Conservation (phyloP, 164 flowering plant species). For the Chloranthus sessilifolius region DNA sequence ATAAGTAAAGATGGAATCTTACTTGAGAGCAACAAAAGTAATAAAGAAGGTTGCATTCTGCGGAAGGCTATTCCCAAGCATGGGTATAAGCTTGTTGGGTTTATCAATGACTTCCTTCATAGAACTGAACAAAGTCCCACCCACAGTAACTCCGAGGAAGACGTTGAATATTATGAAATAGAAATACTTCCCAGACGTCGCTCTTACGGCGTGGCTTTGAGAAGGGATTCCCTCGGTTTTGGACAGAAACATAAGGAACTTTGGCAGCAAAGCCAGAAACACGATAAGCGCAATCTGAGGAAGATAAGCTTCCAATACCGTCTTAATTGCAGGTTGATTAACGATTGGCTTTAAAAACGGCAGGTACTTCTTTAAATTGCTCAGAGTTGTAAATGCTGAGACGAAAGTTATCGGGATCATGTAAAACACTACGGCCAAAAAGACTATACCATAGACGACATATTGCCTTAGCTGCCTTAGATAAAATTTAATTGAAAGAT, state of each 20-base stretch:
- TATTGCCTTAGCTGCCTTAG: constrained; percentile 56
- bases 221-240: constrained; percentile 86
- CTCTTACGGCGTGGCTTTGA: constrained; percentile 66
- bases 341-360: constrained; percentile 72
- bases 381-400: constrained; percentile 84
- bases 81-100: constrained; percentile 23
- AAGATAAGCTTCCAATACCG: constrained; percentile 81
- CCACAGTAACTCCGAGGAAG: constrained; percentile 84
- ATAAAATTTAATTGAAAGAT: constrained; percentile 54
- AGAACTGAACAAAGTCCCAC: constrained; percentile 53
- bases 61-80: constrained; percentile 67
- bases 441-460: constrained; percentile 57
- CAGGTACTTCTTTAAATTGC: constrained; percentile 56
- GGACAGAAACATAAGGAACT: constrained; percentile 64
- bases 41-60: constrained; percentile 85
- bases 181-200: constrained; percentile 92
- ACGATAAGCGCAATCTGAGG: constrained; percentile 87
- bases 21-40: constrained; percentile 91
- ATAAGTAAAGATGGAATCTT: constrained; percentile 26
- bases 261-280: constrained; percentile 80
- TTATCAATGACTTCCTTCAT: constrained; percentile 50
- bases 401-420: constrained; percentile 76
- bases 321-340: constrained; percentile 34
- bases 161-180: constrained; percentile 82
- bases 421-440: constrained; percentile 65